phyloP scores from a whole-genome alignment of 768 basidiomycete genomes.

The Lentinula guzmanii region DNA sequence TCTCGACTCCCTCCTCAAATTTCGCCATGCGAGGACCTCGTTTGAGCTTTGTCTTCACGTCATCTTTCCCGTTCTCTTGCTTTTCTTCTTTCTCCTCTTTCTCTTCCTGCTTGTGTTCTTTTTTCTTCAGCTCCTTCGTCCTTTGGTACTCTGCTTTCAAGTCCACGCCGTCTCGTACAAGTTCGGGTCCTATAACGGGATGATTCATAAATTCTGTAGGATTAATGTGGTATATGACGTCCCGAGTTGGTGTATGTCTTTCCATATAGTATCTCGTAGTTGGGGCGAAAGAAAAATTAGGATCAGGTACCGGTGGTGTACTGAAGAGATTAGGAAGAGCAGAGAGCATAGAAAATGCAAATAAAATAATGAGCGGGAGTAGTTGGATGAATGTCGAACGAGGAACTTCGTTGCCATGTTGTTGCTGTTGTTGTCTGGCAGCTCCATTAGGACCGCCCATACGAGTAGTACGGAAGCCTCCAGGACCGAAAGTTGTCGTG shows the following conservation, averaged over 20 bases:
- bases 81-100: constrained; percentile 24
- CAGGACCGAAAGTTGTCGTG: constrained; percentile 71
- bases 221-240: constrained; percentile 84
- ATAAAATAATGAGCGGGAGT: constrained; percentile 77
- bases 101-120: constrained; percentile 15
- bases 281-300: constrained; percentile 64
- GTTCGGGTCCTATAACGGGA: constrained; percentile 65
- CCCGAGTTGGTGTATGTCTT: constrained; percentile 63
- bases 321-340: constrained; percentile 73
- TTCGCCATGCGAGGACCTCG: constrained; percentile 39
- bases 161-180: constrained; percentile 46
- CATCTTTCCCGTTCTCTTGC: constrained; percentile 15
- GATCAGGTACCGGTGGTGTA: constrained; percentile 67
- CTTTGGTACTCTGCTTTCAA: constrained; percentile 26
- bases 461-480: constrained; percentile 73
- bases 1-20: constrained; percentile 79
- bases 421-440: constrained; percentile 25
- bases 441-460: constrained; percentile 38
- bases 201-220: constrained; percentile 69
- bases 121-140: constrained; percentile 16
- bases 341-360: constrained; percentile 78
- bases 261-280: constrained; percentile 60
- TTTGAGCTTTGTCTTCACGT: constrained; percentile 17
- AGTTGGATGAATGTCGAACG: constrained; percentile 71
- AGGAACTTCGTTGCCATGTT: constrained; percentile 35